Evolutionary conservation across 129 eudicot species (phyloP), one percentile per base, ranked within the genome.

Genomic region (Tanacetum coccineum): DNA sequence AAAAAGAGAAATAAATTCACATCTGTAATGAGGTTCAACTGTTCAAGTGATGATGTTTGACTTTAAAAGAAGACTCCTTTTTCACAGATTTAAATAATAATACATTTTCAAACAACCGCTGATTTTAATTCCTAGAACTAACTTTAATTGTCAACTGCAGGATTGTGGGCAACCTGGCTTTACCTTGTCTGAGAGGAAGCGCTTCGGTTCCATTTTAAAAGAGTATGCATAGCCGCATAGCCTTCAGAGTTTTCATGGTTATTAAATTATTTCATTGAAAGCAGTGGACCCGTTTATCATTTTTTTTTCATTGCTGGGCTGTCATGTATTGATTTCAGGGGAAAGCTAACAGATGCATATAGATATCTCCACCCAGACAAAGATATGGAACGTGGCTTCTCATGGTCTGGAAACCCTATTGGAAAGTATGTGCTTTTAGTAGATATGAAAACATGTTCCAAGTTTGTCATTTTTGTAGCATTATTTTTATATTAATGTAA

Each of bases 141-240:
- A 59, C 55, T 68, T 67, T 74, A 49, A 53, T 5, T 44, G 59
- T 11, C 68, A 15, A 66, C 45, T 61, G 77, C 86, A 90, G 96
- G 98, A 88, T 63, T 84, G 91, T 73, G 98, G 98, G 47, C 98
- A 92, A 63, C 98, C 98, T 73, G 98, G 98, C 51, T 92, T 92
- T 67, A 92, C 98, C 66, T 62, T 84, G 71, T 80, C 91, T n/a
- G 98, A 88, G 67, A 83, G 98, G 78, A 88, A 76, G 71, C 87
- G 98, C 17, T 92, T 92, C 67, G 87, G 91, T 80, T 62, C 79
- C 72, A 83, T 92, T 68, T 70, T 92, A 56, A 86, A 80, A 81
- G 95, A 92, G 97, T 87, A 87, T 2, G 93, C 73, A 21, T 42
- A 21, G 28, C 65, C 59, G 93, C 73, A 21, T 42, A 21, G 28